Evolutionary conservation across 2,329 filamentous ascomycete genomes (phyloP), one percentile per base, ranked within the genome.

Genomic region (Trichoderma harzianum): DNA sequence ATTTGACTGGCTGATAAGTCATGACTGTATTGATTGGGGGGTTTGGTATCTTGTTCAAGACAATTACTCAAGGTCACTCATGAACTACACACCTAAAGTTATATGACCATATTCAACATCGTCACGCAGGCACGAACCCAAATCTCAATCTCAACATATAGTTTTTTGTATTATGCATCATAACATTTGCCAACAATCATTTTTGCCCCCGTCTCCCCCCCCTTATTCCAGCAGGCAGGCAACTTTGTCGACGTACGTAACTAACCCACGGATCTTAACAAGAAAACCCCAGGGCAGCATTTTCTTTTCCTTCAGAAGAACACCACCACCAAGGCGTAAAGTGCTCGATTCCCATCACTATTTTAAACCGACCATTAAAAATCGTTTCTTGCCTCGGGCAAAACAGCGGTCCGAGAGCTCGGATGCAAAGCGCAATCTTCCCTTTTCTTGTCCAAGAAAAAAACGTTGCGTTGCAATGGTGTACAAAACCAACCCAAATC

Each of bases 401-500:
- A 24, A 36, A 24, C 57, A 51, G 66, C 32, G 57, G 57, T 30
- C 66, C 57, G 21, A 53, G 66, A 60, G 57, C 39, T 53, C 30
- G 16, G 66, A 69, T 62, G 39, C 57, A 69, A 51, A 43, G 39
- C 39, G 57, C 55, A 51, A 24, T 39, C 28, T 30, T 16, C 39
- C 34, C 53, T 47, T 51, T 24, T 32, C 30, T 47, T 69, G 67
- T 69, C 67, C 67, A 69, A 69, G 67, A 69, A 51, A 67, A 69
- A 47, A 67, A 28, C 14, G 14, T 16, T 62, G 67, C 57, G 67
- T 53, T 69, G 67, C 67, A 69, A 21, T 24, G 67, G 67, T 62
- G 67, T 69, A 69, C 67, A 62, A 69, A 69, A 67, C 64, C 57
- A 69, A 67, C 58, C 64, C 57, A 69, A 69, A 62, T 61, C 30